Percentiles rank a stretch among this genome's conserved stretches.
These are phyloP conservation scores for Phaseolus lunatus DNA, from an alignment of 306 rosid genomes.

Conservation along the genomic window DNA sequence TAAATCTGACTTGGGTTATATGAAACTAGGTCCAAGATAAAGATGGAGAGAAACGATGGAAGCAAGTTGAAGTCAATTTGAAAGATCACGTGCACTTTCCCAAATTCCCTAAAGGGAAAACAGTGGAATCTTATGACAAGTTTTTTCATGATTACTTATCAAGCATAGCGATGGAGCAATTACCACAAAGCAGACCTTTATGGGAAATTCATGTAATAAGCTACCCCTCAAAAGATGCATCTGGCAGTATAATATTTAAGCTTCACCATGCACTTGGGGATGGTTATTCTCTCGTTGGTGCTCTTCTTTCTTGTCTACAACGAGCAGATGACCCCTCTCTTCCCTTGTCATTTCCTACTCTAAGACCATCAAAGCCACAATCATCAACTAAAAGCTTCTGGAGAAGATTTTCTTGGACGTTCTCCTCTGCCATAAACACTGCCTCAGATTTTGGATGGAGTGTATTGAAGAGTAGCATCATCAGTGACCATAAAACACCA, in stretches of 20 bases:
- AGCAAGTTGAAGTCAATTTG: slow-evolving; percentile 55
- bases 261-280: slow-evolving; percentile 77
- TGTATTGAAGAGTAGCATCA: slow-evolving; percentile 48
- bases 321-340: slow-evolving; percentile 61
- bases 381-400: not conserved
- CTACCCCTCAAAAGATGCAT: slow-evolving; percentile 57
- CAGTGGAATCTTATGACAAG: slow-evolving; percentile 45
- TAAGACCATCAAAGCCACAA: slow-evolving; percentile 19
- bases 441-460: slow-evolving; percentile 54
- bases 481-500: slow-evolving; percentile 63
- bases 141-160: slow-evolving; percentile 54
- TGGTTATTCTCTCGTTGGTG: slow-evolving; percentile 70
- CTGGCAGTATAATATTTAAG: slow-evolving; percentile 50
- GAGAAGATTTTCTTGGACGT: not conserved
- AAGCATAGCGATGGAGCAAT: slow-evolving; percentile 39
- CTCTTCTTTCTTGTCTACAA: slow-evolving; percentile 65
- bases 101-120: slow-evolving; percentile 36
- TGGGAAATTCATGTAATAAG: slow-evolving; percentile 67
- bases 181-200: slow-evolving; percentile 53
- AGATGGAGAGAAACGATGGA: slow-evolving; percentile 60
- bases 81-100: slow-evolving; percentile 57
- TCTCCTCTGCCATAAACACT: slow-evolving; percentile 48
- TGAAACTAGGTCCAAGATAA: slow-evolving; percentile 47
- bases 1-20: not conserved
- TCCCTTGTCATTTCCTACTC: slow-evolving; percentile 65